phyloP scores from a whole-genome alignment of 495 filamentous ascomycete species.

The Hypoxylon trugodes region DNA sequence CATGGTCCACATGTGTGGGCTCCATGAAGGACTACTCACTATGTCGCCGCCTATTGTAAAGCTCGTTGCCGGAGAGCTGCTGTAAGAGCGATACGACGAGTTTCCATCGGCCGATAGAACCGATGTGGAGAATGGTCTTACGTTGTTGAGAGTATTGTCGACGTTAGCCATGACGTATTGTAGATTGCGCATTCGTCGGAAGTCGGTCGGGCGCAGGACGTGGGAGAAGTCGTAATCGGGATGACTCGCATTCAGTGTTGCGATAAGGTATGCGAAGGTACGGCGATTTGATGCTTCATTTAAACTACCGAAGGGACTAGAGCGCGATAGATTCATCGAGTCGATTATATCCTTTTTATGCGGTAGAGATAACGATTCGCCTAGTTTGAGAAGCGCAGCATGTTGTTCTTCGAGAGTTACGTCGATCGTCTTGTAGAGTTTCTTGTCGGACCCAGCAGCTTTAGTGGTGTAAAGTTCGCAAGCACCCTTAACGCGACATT shows the following conservation, averaged over 20 bases:
- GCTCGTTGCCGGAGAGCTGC: constrained; percentile 42
- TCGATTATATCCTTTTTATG: constrained; percentile 63
- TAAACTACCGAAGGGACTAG: constrained; percentile 89
- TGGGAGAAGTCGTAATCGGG: constrained; percentile 98
- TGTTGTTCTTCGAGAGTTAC: constrained; percentile 87
- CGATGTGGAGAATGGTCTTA: constrained; percentile 67
- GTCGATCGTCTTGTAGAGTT: constrained; percentile 94
- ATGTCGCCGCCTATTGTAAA: constrained; percentile 37
- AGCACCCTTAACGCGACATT: constrained; percentile 86
- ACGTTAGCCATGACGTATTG: constrained; percentile 82
- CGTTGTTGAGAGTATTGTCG: constrained; percentile 83
- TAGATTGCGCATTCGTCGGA: constrained; percentile 78
- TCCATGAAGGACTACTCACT: constrained; percentile 67
- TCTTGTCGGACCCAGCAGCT: constrained; percentile 92
- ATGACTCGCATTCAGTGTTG: constrained; percentile 96
- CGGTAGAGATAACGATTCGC: constrained; percentile 81
- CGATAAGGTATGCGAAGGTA: constrained; percentile 95
- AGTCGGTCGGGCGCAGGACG: constrained; percentile 85
- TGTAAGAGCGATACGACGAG: constrained; percentile 37
- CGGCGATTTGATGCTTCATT: constrained; percentile 86
- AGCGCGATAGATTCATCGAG: constrained; percentile 79
- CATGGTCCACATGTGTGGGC: constrained; percentile 84
- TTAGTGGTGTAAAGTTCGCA: constrained; percentile 98
- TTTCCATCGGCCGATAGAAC: constrained; percentile 34
- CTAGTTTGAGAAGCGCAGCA: constrained; percentile 82